Evolutionary conservation across 202 grass and related monocot genomes (phyloP).

Genomic region (Carex arenaria): DNA sequence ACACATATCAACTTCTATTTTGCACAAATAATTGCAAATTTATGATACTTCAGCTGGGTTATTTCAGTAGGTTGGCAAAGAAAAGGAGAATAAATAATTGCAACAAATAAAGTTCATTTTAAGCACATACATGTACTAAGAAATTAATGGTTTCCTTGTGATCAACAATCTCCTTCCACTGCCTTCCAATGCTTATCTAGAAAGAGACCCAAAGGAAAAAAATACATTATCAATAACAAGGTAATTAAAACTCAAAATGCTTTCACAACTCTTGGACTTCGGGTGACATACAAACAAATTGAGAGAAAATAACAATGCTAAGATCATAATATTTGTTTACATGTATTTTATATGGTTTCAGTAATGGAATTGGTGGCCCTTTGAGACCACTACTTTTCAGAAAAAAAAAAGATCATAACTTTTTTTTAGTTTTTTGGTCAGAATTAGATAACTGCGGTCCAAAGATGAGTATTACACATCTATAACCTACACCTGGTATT

Average conservation of each 20-base stretch:
- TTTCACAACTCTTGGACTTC: not conserved
- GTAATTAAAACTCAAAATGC: constrained; percentile 7
- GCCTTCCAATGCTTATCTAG: constrained; percentile 82
- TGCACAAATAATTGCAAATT: not conserved
- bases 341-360: too few relatives aligned
- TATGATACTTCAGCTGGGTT: not conserved
- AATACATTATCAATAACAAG: not conserved
- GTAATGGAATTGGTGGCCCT: too few relatives aligned
- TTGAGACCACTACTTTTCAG: too few relatives aligned
- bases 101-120: not conserved
- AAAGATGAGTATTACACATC: not conserved
- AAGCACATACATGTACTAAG: constrained; percentile 71
- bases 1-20: not conserved
- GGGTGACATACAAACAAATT: not conserved
- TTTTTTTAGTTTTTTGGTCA: not conserved
- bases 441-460: not conserved
- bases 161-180: constrained; percentile 94
- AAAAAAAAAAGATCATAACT: too few relatives aligned
- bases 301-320: not conserved
- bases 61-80: not conserved
- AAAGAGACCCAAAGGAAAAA: not conserved
- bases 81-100: not conserved
- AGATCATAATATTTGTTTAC: not conserved
- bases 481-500: too few relatives aligned
- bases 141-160: constrained; percentile 72